A percentile compares a stretch with the other conserved stretches of the same genome.
These are phyloP conservation scores for Fragaria iinumae DNA, from an alignment of 306 rosid species.

Conservation along the genomic window DNA sequence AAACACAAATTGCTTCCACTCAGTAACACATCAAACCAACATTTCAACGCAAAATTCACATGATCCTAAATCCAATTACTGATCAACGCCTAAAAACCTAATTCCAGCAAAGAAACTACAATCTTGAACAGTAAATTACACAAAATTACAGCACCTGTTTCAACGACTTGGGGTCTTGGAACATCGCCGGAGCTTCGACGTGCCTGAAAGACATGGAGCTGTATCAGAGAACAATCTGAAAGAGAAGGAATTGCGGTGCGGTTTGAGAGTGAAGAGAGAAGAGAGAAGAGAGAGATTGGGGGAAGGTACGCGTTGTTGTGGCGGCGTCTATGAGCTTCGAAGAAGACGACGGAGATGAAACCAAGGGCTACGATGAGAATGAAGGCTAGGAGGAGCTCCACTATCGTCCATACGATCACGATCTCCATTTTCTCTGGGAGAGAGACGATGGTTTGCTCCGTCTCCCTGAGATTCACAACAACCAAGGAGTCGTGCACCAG, in stretches of 20 bases:
- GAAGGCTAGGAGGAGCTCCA: slow-evolving; percentile 39
- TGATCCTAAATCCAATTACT: not conserved
- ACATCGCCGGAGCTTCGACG: slow-evolving; percentile 75
- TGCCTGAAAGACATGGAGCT: slow-evolving; percentile 48
- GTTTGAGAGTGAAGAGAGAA: not conserved
- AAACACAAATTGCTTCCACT: slow-evolving; percentile 1
- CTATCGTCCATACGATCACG: slow-evolving; percentile 31
- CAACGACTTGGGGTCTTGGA: slow-evolving; percentile 75
- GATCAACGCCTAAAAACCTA: not conserved
- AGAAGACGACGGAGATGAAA: slow-evolving; percentile 41
- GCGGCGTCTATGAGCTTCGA: slow-evolving; percentile 72
- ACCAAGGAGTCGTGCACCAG: not conserved
- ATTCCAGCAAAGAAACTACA: not conserved
- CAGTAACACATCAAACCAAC: slow-evolving; percentile 14
- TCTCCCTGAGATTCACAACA: not conserved
- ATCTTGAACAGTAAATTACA: slow-evolving; percentile 9
- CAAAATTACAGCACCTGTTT: slow-evolving; percentile 47
- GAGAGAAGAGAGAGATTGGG: no score
- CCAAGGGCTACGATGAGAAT: slow-evolving; percentile 34
- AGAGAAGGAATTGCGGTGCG: not conserved
- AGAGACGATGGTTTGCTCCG: not conserved
- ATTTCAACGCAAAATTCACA: not conserved
- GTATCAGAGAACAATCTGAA: not conserved
- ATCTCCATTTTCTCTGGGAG: slow-evolving; percentile 23
- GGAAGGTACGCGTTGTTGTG: slow-evolving; percentile 57